Percentiles rank a stretch among this genome's conserved stretches.
Conservation (phyloP, 1,284 basidiomycete species). For the Cystobasidium pallidum region DNA sequence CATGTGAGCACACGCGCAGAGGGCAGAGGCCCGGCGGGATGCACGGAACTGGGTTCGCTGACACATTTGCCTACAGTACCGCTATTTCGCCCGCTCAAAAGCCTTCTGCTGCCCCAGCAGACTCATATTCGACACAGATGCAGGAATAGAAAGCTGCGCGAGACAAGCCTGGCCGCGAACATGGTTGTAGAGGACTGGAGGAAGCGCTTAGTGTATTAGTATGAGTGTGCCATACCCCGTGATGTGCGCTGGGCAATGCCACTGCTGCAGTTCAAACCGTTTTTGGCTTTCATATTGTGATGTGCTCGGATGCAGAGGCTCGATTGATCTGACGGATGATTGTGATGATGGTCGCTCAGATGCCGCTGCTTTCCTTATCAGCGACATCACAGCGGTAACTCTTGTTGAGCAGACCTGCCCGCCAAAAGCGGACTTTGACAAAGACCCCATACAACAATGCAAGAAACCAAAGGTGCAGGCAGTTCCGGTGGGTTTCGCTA, state of each 20-base stretch:
- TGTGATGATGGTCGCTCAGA: not conserved
- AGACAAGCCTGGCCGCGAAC: no score
- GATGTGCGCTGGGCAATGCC: conserved; percentile 5
- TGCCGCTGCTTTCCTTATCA: not conserved
- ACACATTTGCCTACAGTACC: conserved; percentile 17
- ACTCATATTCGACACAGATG: conserved; percentile 31
- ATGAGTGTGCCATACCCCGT: conserved; percentile 14
- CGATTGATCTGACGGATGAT: not conserved
- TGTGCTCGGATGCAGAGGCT: not conserved
- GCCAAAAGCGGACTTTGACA: not conserved
- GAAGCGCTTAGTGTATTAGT: conserved; percentile 8
- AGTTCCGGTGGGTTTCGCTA: conserved; percentile 9
- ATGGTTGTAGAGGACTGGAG: not conserved
- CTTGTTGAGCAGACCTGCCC: not conserved
- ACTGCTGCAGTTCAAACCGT: not conserved
- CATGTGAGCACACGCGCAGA: conserved; percentile 60
- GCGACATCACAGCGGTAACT: not conserved
- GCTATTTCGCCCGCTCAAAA: conserved; percentile 42
- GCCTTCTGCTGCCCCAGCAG: conserved; percentile 17
- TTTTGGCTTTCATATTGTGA: not conserved
- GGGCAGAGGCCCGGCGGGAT: no score
- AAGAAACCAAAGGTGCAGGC: conserved; percentile 25
- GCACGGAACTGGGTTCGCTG: no score
- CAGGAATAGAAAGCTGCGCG: conserved; percentile 21
- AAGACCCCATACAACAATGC: conserved; percentile 3